Base-by-base conservation (phyloP, 306 rosid species). In the Acacia melanoxylon region DNA sequence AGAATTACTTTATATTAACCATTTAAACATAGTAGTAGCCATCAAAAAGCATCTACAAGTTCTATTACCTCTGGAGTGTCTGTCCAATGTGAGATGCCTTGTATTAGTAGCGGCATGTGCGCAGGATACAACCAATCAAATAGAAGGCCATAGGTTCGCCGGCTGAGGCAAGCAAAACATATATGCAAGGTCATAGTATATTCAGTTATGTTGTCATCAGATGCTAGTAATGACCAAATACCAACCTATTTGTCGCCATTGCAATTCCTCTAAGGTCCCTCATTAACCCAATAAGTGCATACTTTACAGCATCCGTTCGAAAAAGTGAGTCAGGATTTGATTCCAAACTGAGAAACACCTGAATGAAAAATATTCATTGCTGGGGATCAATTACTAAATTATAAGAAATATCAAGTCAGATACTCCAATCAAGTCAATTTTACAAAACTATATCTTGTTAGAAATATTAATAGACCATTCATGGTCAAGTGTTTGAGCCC, bases 91-190 rank as follows among this genome's bases (percentile, higher is more conserved):
- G 95, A 90, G 88, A 95, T 89, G 86, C 99, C 98, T 88, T 89
- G 92, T 88, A 93, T 85, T 81, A 95, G 91, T 70, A 92, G 91
- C 61, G 91, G 93, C 97, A 93, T 87, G 87, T 95, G 97, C 13
- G 93, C 93, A 78, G 99, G 96, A 85, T 95, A 95, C 77, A 95
- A 80, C 99, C 99, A 95, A 91, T 93, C 99, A 93, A 96, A 96
- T 71, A 96, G 89, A 85, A 96, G 89, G 78, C 98, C 98, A 56
- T 88, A 96, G 24, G 97, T 92, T 81, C 99, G 92, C 74, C 99
- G 98, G 85, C 99, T 96, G 91, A 56, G 79, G 80, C 25, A 81
- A 40, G 61, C 65, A 88, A 83, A 83, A 33, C 63, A 68, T 71
- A 76, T 75, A 78, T 68, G 58, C 54, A 52, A 78, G 14, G 46